Evolutionary conservation across 2,329 filamentous ascomycete species (phyloP).

Genomic region (Alternaria triticina): DNA sequence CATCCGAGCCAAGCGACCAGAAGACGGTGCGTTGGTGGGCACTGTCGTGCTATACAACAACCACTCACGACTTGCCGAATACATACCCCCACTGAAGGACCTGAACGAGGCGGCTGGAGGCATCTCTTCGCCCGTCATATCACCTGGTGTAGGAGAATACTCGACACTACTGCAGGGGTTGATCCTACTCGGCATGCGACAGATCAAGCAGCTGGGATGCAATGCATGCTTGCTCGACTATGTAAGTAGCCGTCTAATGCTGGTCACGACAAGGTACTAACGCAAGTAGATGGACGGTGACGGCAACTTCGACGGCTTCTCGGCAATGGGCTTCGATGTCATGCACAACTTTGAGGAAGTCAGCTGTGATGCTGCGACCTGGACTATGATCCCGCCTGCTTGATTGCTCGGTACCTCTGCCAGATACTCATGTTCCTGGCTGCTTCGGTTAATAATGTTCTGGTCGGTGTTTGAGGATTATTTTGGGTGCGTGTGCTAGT

Average conservation of each 20-base stretch:
- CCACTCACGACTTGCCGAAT: conserved; percentile 70
- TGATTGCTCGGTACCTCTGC: neutral
- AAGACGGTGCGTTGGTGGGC: conserved; percentile 73
- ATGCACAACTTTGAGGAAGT: conserved; percentile 84
- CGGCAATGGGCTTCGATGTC: conserved; percentile 80
- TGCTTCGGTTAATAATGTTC: neutral
- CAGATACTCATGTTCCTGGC: neutral
- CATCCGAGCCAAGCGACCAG: conserved; percentile 77
- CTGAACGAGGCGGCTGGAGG: conserved; percentile 69
- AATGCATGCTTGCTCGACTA: conserved; percentile 78
- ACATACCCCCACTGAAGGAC: conserved; percentile 72
- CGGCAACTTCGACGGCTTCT: conserved; percentile 74
- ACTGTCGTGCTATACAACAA: conserved; percentile 81
- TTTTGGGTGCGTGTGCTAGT: neutral
- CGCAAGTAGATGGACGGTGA: conserved; percentile 69
- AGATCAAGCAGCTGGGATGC: conserved; percentile 80
- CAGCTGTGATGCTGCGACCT: conserved; percentile 69
- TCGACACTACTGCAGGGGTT: conserved; percentile 78
- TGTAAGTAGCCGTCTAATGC: conserved; percentile 61
- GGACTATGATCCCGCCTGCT: conserved; percentile 61
- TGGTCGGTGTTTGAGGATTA: neutral
- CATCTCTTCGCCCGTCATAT: conserved; percentile 80
- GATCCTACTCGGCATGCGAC: conserved; percentile 79
- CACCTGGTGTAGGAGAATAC: conserved; percentile 70
- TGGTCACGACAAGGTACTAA: conserved; percentile 30